Conservation (phyloP, 257 asterid genomes). For the Solanum appendiculatum region DNA sequence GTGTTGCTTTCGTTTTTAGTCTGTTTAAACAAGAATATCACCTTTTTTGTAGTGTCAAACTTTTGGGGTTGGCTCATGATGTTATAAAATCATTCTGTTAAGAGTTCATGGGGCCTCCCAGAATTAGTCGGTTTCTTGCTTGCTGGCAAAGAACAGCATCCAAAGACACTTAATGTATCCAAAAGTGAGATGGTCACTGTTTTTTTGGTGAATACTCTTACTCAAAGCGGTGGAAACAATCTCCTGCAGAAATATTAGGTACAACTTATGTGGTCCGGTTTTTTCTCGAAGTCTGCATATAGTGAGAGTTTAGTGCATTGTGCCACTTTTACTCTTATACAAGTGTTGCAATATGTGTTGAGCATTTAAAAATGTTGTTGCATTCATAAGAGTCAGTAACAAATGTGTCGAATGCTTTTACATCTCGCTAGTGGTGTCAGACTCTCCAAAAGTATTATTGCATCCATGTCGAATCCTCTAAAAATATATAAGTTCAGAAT, state of each 20-base stretch:
- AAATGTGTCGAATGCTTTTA: neutral
- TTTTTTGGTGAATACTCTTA: neutral
- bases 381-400: neutral
- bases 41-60: neutral
- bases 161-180: neutral
- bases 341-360: neutral
- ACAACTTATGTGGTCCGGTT: too few relatives aligned
- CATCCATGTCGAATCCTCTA: neutral
- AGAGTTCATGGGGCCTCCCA: neutral
- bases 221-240: too few relatives aligned
- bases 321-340: too few relatives aligned
- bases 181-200: neutral
- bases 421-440: accelerated
- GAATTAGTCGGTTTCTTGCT: neutral
- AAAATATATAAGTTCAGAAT: neutral
- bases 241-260: too few relatives aligned
- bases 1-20: neutral
- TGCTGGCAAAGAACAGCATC: neutral
- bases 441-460: neutral
- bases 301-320: neutral
- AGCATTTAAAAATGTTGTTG: neutral
- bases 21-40: neutral
- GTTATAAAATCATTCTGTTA: neutral
- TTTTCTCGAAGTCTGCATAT: too few relatives aligned
- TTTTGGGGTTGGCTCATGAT: neutral